phyloP scores from a whole-genome alignment of 441 rosid genomes.

The Euphorbia corollata region DNA sequence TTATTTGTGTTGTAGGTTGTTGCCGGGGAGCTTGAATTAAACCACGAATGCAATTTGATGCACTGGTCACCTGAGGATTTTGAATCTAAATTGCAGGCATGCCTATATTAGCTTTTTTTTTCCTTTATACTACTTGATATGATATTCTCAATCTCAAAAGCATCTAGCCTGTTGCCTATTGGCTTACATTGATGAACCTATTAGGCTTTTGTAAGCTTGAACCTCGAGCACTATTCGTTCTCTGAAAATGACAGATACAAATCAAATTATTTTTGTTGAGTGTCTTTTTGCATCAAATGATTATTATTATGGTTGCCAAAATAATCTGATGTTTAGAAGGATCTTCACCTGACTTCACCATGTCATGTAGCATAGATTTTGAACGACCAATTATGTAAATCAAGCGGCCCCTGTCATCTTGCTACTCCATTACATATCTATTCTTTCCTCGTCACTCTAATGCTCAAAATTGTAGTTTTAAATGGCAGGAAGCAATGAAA shows the following conservation, averaged over 20 bases:
- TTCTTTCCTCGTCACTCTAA: background rate
- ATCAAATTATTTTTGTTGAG: slow-evolving; percentile 8
- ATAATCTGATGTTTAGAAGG: background rate
- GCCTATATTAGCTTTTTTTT: slow-evolving; percentile 9
- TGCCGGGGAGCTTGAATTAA: slow-evolving; percentile 94
- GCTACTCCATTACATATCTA: background rate
- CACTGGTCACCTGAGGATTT: slow-evolving; percentile 98
- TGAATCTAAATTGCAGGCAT: slow-evolving; percentile 88
- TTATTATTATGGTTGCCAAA: background rate
- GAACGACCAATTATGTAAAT: slow-evolving; percentile 1
- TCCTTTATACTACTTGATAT: background rate
- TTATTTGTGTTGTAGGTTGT: slow-evolving; percentile 54
- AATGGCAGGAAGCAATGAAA: slow-evolving; percentile 87
- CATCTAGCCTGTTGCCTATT: background rate
- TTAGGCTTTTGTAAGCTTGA: background rate
- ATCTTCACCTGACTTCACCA: background rate
- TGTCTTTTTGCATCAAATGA: background rate
- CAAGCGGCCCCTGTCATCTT: background rate
- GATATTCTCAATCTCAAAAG: background rate
- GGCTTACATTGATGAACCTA: background rate
- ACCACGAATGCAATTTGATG: slow-evolving; percentile 78
- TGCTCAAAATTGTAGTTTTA: slow-evolving; percentile 15
- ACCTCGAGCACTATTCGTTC: background rate
- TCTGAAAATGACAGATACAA: background rate
- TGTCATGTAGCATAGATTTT: background rate